Evolutionary conservation across 768 basidiomycete genomes (phyloP).

Genomic region (Psilocybe tampanensis): DNA sequence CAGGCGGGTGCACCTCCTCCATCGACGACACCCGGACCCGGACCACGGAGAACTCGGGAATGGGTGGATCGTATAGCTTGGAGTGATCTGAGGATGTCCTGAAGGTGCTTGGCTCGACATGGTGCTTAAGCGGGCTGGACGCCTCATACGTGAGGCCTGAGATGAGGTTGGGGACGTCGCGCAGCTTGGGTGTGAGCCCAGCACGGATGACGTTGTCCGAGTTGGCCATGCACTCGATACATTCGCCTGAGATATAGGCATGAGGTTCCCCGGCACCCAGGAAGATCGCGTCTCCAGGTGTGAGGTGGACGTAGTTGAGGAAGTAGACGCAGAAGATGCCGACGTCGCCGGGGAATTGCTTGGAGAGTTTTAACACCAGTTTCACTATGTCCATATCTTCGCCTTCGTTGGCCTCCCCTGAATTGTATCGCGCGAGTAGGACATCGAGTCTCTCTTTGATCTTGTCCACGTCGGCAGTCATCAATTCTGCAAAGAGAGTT

Average conservation of each 20-base stretch:
- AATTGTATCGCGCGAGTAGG: conserved; percentile 66
- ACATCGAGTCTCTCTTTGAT: conserved; percentile 56
- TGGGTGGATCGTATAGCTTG: conserved; percentile 85
- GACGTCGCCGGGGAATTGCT: conserved; percentile 89
- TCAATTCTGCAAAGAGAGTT: conserved; percentile 78
- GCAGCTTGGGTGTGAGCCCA: conserved; percentile 94
- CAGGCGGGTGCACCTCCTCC: conserved; percentile 48
- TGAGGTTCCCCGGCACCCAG: conserved; percentile 96
- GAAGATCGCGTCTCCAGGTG: conserved; percentile 90
- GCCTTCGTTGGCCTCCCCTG: conserved; percentile 34
- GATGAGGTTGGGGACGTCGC: conserved; percentile 91
- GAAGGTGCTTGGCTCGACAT: conserved; percentile 64
- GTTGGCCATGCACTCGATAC: conserved; percentile 99
- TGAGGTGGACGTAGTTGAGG: conserved; percentile 81
- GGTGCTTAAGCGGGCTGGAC: conserved; percentile 66
- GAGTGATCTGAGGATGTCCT: conserved; percentile 19
- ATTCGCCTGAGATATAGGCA: conserved; percentile 94
- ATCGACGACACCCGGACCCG: conserved; percentile 47
- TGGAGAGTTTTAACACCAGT: conserved; percentile 62
- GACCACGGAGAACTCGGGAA: conserved; percentile 91
- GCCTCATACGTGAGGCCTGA: conserved; percentile 85
- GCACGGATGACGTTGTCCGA: conserved; percentile 99
- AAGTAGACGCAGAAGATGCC: conserved; percentile 92
- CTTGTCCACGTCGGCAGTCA: conserved; percentile 66
- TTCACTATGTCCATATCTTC: conserved; percentile 52